Conservation (phyloP, 768 basidiomycete genomes). For the Exsudoporus frostii region DNA sequence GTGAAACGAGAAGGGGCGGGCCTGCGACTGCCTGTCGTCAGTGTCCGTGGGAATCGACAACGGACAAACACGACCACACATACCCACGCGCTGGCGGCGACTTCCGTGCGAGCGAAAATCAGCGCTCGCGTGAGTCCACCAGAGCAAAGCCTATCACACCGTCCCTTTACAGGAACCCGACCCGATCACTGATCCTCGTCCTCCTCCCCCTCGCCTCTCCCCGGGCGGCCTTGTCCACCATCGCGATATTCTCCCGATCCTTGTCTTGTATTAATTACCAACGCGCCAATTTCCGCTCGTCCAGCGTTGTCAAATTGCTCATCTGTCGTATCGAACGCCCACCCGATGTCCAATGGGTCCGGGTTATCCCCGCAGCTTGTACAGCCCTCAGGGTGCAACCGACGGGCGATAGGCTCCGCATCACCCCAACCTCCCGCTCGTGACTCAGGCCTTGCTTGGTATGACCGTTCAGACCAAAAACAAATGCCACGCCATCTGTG, state of each 20-base stretch:
- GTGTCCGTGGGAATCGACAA: neutral
- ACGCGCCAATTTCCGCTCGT: slow-evolving; percentile 6
- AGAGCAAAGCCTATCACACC: slow-evolving; percentile 5
- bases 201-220: no score
- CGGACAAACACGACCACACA: slow-evolving; percentile 12
- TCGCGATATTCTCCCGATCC: neutral
- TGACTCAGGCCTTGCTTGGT: neutral
- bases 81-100: neutral
- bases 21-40: neutral
- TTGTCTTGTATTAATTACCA: no score
- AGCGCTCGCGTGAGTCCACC: no score
- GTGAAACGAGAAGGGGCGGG: neutral
- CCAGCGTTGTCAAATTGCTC: neutral
- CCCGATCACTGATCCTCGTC: neutral
- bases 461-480: neutral
- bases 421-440: neutral
- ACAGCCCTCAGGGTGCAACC: neutral
- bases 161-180: slow-evolving; percentile 2
- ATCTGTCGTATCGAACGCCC: neutral
- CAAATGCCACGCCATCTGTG: neutral
- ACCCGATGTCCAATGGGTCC: neutral
- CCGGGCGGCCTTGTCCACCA: neutral
- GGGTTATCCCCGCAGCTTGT: neutral
- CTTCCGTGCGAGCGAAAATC: neutral
- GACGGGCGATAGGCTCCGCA: neutral